A percentile compares a stretch with the other conserved stretches of the same genome.
These are phyloP conservation scores for Botrytis aclada DNA, from an alignment of 2,329 filamentous ascomycete genomes.

Conservation along the genomic window DNA sequence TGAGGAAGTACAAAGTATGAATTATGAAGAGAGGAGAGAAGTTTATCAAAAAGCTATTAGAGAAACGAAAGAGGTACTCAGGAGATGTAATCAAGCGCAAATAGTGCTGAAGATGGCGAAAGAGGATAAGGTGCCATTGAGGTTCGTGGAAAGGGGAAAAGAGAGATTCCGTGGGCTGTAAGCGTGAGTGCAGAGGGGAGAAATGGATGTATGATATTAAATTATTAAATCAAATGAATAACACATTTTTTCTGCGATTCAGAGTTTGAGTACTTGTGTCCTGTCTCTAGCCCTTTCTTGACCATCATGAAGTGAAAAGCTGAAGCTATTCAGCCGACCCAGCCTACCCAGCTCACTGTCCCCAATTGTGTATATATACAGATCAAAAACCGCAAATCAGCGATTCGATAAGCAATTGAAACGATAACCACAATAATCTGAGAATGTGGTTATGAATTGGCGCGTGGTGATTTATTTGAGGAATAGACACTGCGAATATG, in stretches of 20 bases:
- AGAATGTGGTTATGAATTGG: no score
- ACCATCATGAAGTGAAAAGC: neutral
- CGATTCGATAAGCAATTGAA: no score
- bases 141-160: conserved; percentile 31
- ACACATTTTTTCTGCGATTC: neutral
- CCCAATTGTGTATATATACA: no score
- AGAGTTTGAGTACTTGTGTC: neutral
- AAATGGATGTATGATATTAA: neutral
- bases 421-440: no score
- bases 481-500: no score
- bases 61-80: conserved; percentile 26
- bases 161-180: conserved; percentile 30
- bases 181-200: neutral
- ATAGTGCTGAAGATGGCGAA: conserved; percentile 31
- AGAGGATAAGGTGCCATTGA: conserved; percentile 28
- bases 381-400: no score
- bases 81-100: conserved; percentile 23
- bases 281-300: neutral
- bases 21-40: conserved; percentile 22
- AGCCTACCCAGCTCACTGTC: no score
- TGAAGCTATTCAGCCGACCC: neutral
- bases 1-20: conserved; percentile 31
- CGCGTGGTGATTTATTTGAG: no score
- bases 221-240: neutral
- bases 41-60: conserved; percentile 30